Conservation (phyloP, 148 eudicot genomes). For the Silene latifolia region DNA sequence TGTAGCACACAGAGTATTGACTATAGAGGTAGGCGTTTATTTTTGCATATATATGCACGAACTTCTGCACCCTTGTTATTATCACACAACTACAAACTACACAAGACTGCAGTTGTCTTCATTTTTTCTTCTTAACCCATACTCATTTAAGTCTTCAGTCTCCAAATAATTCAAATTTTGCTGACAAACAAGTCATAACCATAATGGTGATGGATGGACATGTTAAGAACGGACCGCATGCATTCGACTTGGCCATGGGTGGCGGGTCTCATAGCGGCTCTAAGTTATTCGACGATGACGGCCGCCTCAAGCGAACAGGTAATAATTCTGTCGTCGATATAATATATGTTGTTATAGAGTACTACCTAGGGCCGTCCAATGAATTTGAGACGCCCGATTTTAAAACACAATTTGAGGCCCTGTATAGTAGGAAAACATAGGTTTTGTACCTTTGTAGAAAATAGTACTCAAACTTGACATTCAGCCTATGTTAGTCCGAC, state of each 20-base stretch:
- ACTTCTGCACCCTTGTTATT: background rate
- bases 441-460: no score
- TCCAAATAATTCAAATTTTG: background rate
- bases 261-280: slow-evolving; percentile 27
- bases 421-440: no score
- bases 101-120: background rate
- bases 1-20: background rate
- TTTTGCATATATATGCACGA: background rate
- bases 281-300: slow-evolving; percentile 59
- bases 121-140: background rate
- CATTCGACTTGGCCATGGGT: slow-evolving; percentile 36
- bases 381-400: no score
- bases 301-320: slow-evolving; percentile 64
- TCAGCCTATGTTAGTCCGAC: no score
- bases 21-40: background rate
- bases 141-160: background rate
- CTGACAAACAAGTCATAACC: no score
- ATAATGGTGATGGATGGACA: background rate
- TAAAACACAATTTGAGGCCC: no score
- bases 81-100: background rate
- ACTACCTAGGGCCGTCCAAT: no score
- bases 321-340: background rate
- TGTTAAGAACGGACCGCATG: slow-evolving; percentile 19
- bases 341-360: no score
- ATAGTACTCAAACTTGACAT: no score